Base-by-base conservation (phyloP, 2,329 filamentous ascomycete genomes). In the Epichloe scottii region DNA sequence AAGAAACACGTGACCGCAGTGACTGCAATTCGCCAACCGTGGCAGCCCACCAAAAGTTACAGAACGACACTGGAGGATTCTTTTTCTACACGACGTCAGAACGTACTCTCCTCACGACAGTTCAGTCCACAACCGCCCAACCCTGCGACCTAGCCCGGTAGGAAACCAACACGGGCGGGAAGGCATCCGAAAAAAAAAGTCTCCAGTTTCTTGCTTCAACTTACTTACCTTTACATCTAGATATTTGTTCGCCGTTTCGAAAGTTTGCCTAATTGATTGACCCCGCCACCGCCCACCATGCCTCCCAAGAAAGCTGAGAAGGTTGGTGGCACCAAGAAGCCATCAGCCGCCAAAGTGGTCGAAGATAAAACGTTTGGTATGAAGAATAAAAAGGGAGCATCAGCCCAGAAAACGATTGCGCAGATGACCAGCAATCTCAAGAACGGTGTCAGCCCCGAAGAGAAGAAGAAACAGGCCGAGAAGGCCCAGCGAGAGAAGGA, bases 291-390 rank as follows among this genome's bases (percentile, higher is more conserved):
- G 57, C 66, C 70, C 73, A 81, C 62, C 62, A 89, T 90, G 86
- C 74, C 86, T 67, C 86, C 86, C 53, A 89, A 89, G 68, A 78
- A 77, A 61, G 66, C 70, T 52, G 74, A 79, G 51, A 74, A 79
- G 58, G 71, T 62, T 51, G 71, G 62, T 51, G 73, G 62, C 59
- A 74, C 71, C 66, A 82, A 82, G 71, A 79, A 78, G 71, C 67
- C 72, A 51, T 65, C 72, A 21, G 68, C 72, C 53, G 61, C 72
- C 60, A 89, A 89, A 72, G 63, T 75, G 43, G 87, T 89, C 56
- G 89, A 93, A 56, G 93, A 98, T 76, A 93, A 91, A 74, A 95
- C 93, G 46, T 98, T 98, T 77, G 93, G 93, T 62, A 97, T 98
- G 93, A 98, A 98, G 74, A 98, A 98, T 67, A 98, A 98, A 76